Evolutionary conservation across 108 stramenopile species (phyloP), one percentile per base, ranked within the genome.

Genomic region (Epithemia pelagica): DNA sequence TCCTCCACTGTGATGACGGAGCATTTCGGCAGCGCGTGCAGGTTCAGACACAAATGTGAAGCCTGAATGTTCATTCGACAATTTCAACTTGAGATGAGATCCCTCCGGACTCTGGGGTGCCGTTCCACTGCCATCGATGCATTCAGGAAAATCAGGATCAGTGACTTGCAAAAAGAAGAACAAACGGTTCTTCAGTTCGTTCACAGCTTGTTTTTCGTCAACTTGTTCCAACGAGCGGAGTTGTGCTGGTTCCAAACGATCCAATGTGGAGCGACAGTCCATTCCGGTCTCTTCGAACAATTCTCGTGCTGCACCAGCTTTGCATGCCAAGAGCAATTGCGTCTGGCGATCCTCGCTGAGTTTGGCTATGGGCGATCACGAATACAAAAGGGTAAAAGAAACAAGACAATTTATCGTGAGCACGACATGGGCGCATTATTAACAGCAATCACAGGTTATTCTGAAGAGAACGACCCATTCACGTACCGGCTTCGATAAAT

Each of bases 241-340:
- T 15, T 52, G 46, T 46, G 76, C 61, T 60, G 83, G 85, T 46
- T 75, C 46, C 26, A 88, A 63, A 59, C 83, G 59, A 64, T 87
- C 68, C 67, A 87, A 58, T 33, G 62, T 20, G 30, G 55, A 58
- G 28, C 86, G 63, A 28, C 88, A 37, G 77, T 93, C 88, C 2
- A 93, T 76, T 2, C 85, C 83, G 2, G 92, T 93, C 66, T 93
- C 92, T 75, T 90, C 89, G 64, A 61, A 93, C 2, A 93, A 51
- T 67, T 91, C 90, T 71, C 92, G 67, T 24, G 84, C 87, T 0
- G 79, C 79, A 21, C 89, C 92, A 23, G 70, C 71, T 70, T 77
- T 80, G 31, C 77, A 84, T 25, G 87, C 92, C 2, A 58, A 29
- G 22, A 79, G 51, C 0, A 93, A 58, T 55, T 79, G 75, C 58